Evolutionary conservation across 495 filamentous ascomycete species (phyloP).

Genomic region (Aspergillus saccharolyticus): DNA sequence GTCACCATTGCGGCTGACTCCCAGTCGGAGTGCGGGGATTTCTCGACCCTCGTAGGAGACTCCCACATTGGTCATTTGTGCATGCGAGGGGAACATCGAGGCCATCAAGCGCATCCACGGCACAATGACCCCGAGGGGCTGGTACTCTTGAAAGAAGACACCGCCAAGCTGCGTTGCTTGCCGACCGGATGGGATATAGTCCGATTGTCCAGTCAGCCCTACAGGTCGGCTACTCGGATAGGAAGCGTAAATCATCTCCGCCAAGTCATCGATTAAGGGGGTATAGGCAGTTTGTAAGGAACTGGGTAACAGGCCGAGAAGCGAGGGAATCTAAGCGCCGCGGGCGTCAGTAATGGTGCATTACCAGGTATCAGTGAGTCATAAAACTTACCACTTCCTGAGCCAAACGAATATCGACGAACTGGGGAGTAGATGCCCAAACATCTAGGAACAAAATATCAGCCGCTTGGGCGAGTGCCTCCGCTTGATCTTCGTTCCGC

Average conservation of each 20-base stretch:
- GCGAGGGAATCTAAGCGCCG: slow-evolving; percentile 55
- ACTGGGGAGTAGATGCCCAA: slow-evolving; percentile 78
- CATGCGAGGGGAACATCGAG: slow-evolving; percentile 80
- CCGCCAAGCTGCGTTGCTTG: slow-evolving; percentile 42
- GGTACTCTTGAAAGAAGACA: slow-evolving; percentile 85
- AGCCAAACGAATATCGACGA: slow-evolving; percentile 80
- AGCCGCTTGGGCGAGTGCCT: slow-evolving; percentile 65
- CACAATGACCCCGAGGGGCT: slow-evolving; percentile 68
- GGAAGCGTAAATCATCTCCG: slow-evolving; percentile 68
- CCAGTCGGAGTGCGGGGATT: slow-evolving; percentile 78
- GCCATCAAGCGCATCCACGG: slow-evolving; percentile 88
- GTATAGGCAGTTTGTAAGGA: slow-evolving; percentile 70
- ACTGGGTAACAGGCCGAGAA: slow-evolving; percentile 74
- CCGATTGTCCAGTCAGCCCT: slow-evolving; percentile 26
- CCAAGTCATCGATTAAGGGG: slow-evolving; percentile 75
- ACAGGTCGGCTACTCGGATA: slow-evolving; percentile 50
- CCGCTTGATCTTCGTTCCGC: slow-evolving; percentile 61
- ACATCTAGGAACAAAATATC: slow-evolving; percentile 79
- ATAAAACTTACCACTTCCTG: slow-evolving; percentile 63
- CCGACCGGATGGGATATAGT: slow-evolving; percentile 31
- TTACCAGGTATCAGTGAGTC: slow-evolving; percentile 7
- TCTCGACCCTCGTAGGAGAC: slow-evolving; percentile 79
- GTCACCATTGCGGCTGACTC: slow-evolving; percentile 48
- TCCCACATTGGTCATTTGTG: slow-evolving; percentile 69
- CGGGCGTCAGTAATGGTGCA: not conserved